These are phyloP conservation scores for Botryotinia globosa DNA, from an alignment of 2,329 filamentous ascomycete genomes.

Conservation along the genomic window DNA sequence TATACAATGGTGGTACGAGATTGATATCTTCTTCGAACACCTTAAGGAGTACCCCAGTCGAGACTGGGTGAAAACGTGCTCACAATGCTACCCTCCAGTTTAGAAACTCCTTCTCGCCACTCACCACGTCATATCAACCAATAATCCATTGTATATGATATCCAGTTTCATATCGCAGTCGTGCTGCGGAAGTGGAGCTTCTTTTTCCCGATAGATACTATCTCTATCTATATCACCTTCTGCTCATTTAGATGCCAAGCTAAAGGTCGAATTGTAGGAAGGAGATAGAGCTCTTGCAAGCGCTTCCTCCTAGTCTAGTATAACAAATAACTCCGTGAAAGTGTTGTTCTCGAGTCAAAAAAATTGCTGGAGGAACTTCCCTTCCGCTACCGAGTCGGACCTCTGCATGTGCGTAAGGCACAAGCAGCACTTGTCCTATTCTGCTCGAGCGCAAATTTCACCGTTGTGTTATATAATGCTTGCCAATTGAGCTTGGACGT, in stretches of 20 bases:
- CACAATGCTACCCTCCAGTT: background rate
- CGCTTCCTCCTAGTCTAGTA: background rate
- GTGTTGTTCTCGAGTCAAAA: background rate
- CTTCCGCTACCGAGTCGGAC: background rate
- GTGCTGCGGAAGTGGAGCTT: background rate
- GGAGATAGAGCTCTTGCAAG: background rate
- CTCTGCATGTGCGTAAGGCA: slow-evolving; percentile 1
- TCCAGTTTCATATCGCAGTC: background rate
- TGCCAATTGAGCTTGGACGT: background rate
- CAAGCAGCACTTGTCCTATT: background rate
- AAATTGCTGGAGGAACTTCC: background rate
- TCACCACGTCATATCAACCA: slow-evolving; percentile 4
- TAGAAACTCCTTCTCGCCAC: background rate
- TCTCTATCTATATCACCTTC: background rate
- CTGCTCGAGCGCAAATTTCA: background rate
- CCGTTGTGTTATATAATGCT: background rate
- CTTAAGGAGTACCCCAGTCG: background rate
- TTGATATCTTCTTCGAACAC: background rate
- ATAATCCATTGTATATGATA: background rate
- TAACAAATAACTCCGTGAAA: background rate
- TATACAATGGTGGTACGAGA: background rate
- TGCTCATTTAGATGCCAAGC: background rate
- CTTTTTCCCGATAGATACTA: background rate
- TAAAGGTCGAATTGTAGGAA: background rate
- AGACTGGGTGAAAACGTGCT: background rate